These are phyloP conservation scores for Cajanus cajan DNA, from an alignment of 306 rosid species.

Conservation along the genomic window DNA sequence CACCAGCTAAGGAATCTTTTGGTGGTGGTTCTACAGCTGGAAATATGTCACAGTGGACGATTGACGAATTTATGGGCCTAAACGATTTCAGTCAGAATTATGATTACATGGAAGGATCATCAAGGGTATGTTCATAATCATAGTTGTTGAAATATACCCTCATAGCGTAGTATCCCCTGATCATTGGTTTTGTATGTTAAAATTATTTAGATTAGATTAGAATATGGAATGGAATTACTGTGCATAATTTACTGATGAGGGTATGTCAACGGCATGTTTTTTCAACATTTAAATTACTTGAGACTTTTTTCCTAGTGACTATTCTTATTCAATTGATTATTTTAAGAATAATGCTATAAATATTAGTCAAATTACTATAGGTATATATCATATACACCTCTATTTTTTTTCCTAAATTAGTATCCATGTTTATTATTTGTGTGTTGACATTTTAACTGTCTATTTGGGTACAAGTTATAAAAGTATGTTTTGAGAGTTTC, in stretches of 20 bases:
- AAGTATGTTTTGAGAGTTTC: too few relatives aligned
- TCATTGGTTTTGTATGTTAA: neutral
- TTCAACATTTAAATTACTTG: neutral
- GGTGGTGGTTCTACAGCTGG: conserved; percentile 64
- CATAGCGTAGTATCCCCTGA: neutral
- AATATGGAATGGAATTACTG: neutral
- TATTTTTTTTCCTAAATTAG: neutral
- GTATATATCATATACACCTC: neutral
- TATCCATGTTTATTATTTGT: neutral
- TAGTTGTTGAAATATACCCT: conserved; percentile 20
- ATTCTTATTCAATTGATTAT: neutral
- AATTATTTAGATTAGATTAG: neutral
- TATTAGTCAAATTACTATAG: neutral
- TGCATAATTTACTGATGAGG: neutral
- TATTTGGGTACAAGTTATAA: too few relatives aligned
- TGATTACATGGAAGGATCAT: conserved; percentile 71
- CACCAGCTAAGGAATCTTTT: conserved; percentile 42
- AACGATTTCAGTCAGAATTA: conserved; percentile 60
- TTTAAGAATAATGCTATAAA: too few relatives aligned
- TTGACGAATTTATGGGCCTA: conserved; percentile 69
- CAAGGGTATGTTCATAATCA: conserved; percentile 61
- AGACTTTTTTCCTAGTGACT: neutral
- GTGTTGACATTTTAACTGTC: neutral
- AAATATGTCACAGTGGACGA: conserved; percentile 65
- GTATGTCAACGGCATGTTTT: neutral